A percentile compares a stretch with the other conserved stretches of the same genome.
These are phyloP conservation scores for Coemansia furcata DNA, from an alignment of 192 early-diverging fungal species.

Conservation along the genomic window DNA sequence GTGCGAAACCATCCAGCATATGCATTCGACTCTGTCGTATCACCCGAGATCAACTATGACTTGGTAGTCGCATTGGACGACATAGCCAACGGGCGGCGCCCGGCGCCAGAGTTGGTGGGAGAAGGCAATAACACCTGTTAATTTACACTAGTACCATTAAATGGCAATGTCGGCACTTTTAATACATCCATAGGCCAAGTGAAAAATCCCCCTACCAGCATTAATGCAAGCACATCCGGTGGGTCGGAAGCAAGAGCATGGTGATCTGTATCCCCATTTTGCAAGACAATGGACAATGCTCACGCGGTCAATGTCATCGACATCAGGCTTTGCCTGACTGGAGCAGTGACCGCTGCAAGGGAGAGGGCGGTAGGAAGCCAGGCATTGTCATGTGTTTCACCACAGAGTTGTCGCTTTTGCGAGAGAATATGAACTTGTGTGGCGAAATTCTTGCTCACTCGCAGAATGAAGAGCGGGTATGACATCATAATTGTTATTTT, in stretches of 20 bases:
- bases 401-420: background rate
- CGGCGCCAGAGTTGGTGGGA: constrained; percentile 46
- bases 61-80: constrained; percentile 58
- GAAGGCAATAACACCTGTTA: background rate
- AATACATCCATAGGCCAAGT: too few relatives aligned
- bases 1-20: constrained; percentile 84
- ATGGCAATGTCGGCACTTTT: too few relatives aligned
- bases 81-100: constrained; percentile 30
- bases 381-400: background rate
- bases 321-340: background rate
- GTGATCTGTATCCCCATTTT: background rate
- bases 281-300: background rate
- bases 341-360: constrained; percentile 8
- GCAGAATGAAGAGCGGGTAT: background rate
- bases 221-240: background rate
- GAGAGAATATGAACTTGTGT: background rate
- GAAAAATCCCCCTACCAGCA: background rate
- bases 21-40: constrained; percentile 85
- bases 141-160: too few relatives aligned
- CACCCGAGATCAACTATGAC: constrained; percentile 83
- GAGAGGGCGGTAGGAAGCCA: background rate
- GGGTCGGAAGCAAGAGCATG: constrained; percentile 1
- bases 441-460: background rate
- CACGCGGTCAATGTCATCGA: background rate
- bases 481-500: background rate